Conservation (phyloP, 345 rosid species). For the Populus euphratica region DNA sequence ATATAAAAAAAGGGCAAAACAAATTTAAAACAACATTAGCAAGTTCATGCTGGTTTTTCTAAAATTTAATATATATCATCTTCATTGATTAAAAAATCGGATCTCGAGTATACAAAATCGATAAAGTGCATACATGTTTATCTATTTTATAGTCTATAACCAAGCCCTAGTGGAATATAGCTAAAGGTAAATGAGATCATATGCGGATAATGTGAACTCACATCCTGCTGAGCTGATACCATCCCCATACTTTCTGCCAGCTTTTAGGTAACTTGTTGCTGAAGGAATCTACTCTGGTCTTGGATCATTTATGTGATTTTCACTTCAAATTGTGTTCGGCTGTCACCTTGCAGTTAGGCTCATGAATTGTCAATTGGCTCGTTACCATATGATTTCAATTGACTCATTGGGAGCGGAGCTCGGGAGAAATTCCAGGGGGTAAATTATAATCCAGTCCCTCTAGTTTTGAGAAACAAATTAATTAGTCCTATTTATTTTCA, state of each 20-base stretch:
- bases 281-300: conserved; percentile 12
- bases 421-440: background rate
- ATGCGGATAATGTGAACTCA: background rate
- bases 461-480: no score
- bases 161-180: background rate
- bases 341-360: conserved; percentile 8
- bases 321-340: conserved; percentile 6
- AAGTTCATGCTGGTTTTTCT: no score
- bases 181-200: background rate
- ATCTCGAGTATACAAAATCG: no score
- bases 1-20: no score
- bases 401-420: background rate
- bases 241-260: conserved; percentile 22
- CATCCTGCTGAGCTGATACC: conserved; percentile 14
- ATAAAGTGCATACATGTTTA: no score
- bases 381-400: background rate
- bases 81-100: no score
- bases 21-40: no score
- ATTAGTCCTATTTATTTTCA: no score
- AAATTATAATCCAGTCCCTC: no score
- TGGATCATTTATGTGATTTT: conserved; percentile 5
- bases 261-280: conserved; percentile 19
- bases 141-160: background rate
- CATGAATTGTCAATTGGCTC: background rate
- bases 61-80: no score